Conservation (phyloP, 2,329 filamentous ascomycete species). For the Karstenula rhodostoma region DNA sequence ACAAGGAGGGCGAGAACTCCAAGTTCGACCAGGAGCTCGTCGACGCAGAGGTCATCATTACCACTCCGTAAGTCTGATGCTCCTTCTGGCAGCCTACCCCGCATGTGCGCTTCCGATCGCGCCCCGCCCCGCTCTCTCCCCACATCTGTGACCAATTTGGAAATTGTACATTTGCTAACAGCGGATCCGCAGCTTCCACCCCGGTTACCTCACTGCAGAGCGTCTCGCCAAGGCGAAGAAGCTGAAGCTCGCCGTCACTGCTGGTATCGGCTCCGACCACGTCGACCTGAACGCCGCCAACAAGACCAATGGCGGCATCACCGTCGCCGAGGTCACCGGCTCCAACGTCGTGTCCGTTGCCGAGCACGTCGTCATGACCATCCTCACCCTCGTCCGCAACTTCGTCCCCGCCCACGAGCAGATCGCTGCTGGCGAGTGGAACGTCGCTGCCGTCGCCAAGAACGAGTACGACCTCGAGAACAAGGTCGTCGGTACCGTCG, state of each 20-base stretch:
- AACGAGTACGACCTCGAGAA: conserved; percentile 97
- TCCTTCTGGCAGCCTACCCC: conserved; percentile 33
- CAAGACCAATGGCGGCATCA: conserved; percentile 97
- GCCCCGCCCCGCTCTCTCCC: conserved; percentile 35
- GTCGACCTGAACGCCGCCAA: conserved; percentile 97
- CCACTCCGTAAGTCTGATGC: conserved; percentile 77
- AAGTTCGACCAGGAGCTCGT: conserved; percentile 95
- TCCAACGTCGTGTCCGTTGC: conserved; percentile 98
- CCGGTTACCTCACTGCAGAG: conserved; percentile 95
- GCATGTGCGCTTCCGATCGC: conserved; percentile 23
- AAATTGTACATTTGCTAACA: conserved; percentile 24
- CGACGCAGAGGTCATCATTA: conserved; percentile 98
- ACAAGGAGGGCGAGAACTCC: conserved; percentile 95
- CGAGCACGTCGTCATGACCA: conserved; percentile 99
- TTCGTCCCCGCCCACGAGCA: conserved; percentile 97
- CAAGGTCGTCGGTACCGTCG: conserved; percentile 98
- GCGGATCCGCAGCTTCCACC: conserved; percentile 78
- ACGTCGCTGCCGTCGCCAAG: conserved; percentile 95
- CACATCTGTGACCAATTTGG: conserved; percentile 21
- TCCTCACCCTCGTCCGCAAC: conserved; percentile 94
- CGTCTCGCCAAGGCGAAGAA: conserved; percentile 98
- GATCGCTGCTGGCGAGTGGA: conserved; percentile 88
- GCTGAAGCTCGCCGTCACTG: conserved; percentile 95
- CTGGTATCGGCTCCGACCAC: conserved; percentile 98
- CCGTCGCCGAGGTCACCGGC: conserved; percentile 96